Evolutionary conservation across 345 rosid species (phyloP).

Genomic region (Lenwebbia sp.): DNA sequence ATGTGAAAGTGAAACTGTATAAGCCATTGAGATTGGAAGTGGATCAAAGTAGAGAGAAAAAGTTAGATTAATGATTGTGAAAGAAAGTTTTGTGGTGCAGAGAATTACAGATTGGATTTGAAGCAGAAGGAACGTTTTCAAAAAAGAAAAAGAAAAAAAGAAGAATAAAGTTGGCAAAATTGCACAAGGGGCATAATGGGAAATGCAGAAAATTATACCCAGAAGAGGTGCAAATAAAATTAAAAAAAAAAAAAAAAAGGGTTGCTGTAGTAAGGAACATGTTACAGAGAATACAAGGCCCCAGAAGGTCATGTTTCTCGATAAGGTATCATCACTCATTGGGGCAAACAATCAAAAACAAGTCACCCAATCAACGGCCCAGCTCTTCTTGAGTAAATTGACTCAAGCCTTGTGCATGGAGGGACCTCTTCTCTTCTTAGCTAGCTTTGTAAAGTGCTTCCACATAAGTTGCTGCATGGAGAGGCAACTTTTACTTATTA

Average conservation of each 20-base stretch:
- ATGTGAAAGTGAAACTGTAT: not conserved
- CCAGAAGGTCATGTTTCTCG: not conserved
- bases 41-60: not conserved
- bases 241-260: not conserved
- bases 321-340: not conserved
- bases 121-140: not conserved
- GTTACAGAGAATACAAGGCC: not conserved
- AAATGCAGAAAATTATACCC: not conserved
- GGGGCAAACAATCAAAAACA: not conserved
- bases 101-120: not conserved
- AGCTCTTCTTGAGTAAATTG: not conserved
- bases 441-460: not conserved
- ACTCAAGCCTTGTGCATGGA: not conserved
- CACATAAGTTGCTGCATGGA: not conserved
- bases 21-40: not conserved
- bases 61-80: not conserved
- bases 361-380: not conserved
- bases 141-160: not conserved
- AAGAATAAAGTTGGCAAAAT: not conserved
- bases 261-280: not conserved
- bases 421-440: not conserved
- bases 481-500: not conserved
- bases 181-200: not conserved
- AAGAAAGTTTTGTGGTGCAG: not conserved
- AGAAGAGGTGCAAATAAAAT: not conserved